Conservation (phyloP, 495 filamentous ascomycete species). For the Letharia lupina region DNA sequence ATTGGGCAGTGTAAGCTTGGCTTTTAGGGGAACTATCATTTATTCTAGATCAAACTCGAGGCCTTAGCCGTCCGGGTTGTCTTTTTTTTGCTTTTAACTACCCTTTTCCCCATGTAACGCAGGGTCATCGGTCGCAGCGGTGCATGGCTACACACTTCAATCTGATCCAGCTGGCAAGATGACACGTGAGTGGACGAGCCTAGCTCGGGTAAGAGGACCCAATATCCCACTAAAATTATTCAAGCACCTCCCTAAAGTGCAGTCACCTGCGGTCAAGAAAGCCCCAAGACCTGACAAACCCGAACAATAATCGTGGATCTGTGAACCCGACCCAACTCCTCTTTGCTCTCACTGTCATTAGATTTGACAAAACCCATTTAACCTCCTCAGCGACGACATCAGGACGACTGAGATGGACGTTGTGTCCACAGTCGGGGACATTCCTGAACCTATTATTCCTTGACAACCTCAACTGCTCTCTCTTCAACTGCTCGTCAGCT, state of each 20-base stretch:
- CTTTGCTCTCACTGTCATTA: background rate
- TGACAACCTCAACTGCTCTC: constrained; percentile 38
- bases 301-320: background rate
- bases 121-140: background rate
- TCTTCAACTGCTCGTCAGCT: constrained; percentile 36
- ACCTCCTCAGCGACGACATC: constrained; percentile 41
- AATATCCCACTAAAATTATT: background rate
- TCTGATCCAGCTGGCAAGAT: background rate
- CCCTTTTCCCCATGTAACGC: background rate
- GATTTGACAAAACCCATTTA: constrained; percentile 35
- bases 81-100: background rate
- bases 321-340: background rate
- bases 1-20: background rate
- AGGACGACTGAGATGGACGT: constrained; percentile 40
- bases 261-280: background rate
- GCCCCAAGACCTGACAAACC: background rate
- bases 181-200: background rate
- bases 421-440: constrained; percentile 41
- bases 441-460: constrained; percentile 32
- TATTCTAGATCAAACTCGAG: background rate
- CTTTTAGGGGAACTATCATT: background rate
- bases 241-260: background rate
- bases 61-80: background rate
- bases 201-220: background rate
- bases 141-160: background rate